Conservation (phyloP, 345 rosid species). For the Viola odorata region DNA sequence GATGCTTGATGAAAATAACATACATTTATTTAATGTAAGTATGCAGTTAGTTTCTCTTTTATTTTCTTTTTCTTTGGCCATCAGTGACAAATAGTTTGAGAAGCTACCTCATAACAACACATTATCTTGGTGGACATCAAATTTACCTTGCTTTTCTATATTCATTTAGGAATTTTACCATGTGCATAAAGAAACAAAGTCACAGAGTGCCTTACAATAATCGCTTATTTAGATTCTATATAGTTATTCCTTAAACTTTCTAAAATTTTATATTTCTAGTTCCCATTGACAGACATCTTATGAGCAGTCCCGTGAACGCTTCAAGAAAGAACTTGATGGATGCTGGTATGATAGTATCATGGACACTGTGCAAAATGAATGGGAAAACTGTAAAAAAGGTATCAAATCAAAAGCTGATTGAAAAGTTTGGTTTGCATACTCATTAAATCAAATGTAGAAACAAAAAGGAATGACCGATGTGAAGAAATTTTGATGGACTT, state of each 20-base stretch:
- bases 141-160: not conserved
- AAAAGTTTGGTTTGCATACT: not conserved
- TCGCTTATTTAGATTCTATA: slow-evolving; percentile 1
- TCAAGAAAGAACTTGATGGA: slow-evolving; percentile 52
- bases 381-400: slow-evolving; percentile 16
- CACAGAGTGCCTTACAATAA: not conserved
- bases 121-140: not conserved
- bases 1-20: slow-evolving; percentile 27
- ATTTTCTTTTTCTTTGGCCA: slow-evolving; percentile 1
- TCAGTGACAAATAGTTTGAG: no score
- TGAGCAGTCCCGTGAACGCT: slow-evolving; percentile 31
- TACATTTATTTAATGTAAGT: slow-evolving; percentile 47
- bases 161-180: not conserved
- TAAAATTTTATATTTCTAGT: slow-evolving; percentile 64
- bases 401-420: not conserved
- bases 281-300: slow-evolving; percentile 53
- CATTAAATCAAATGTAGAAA: not conserved
- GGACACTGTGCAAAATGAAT: slow-evolving; percentile 12
- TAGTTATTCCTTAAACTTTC: slow-evolving; percentile 23
- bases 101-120: not conserved
- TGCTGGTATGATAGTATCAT: slow-evolving; percentile 45
- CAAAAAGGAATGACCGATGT: not conserved
- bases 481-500: not conserved
- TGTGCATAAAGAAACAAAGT: not conserved
- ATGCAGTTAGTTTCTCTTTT: slow-evolving; percentile 14